Evolutionary conservation across 495 filamentous ascomycete genomes (phyloP), one percentile per base, ranked within the genome.

Genomic region (Penicillium ochrochloron): DNA sequence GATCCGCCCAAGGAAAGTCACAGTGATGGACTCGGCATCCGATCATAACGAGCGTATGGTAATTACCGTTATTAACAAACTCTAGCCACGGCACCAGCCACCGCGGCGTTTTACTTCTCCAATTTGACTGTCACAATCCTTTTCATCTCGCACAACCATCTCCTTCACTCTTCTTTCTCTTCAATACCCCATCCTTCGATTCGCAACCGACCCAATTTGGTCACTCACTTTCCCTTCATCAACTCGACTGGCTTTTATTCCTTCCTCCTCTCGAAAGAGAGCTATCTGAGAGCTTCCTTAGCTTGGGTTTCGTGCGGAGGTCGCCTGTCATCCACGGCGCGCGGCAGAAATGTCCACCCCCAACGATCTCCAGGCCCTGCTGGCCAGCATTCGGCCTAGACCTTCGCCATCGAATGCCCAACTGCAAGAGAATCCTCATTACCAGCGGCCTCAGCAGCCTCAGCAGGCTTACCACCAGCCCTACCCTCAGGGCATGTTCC

Each of bases 321-420:
- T 75, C 71, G 72, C 72, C 69, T 64, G 33, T 57, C 53, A 37
- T 46, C 44, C 61, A 64, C 65, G 76, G 73, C 74, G 73, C 72
- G 73, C 66, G 80, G 73, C 78, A 82, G 80, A 82, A 79, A 83
- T 83, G 80, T 82, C 80, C 69, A 81, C 77, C 73, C 77, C 80
- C 54, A 80, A 76, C 68, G 76, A 83, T 75, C 67, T 83, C 62
- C 80, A 82, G 71, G 78, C 80, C 70, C 77, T 83, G 41, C 68
- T 83, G 70, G 79, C 79, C 60, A 80, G 76, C 65, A 79, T 83
- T 64, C 72, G 78, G 59, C 75, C 78, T 25, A 78, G 79, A 57
- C 78, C 79, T 5, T 77, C 77, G 23, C 78, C 75, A 15, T 71
- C 75, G 23, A 71, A 70, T 64, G 75, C 65, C 21, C 64, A 77